phyloP scores from a whole-genome alignment of 148 eudicot species.

The Talinum fruticosum region DNA sequence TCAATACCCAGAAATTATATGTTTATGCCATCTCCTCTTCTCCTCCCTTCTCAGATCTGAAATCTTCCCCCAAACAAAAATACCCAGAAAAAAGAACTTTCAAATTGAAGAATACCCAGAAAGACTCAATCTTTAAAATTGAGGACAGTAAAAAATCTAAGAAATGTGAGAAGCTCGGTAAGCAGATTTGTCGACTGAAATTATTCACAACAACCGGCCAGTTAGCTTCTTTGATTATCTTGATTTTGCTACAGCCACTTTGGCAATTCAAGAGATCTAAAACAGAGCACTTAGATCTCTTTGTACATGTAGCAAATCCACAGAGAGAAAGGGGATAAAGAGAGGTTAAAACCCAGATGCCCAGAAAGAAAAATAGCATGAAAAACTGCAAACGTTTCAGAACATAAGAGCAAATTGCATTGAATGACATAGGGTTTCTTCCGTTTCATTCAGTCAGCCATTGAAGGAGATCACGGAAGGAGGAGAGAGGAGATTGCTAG shows the following conservation, averaged over 20 bases:
- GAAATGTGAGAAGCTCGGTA: slow-evolving; percentile 34
- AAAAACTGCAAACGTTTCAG: background rate
- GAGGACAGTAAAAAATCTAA: background rate
- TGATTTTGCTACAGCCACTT: slow-evolving; percentile 27
- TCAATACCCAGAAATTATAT: too few species aligned
- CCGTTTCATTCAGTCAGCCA: too few species aligned
- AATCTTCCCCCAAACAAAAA: too few species aligned
- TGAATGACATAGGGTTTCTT: too few species aligned
- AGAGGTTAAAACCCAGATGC: background rate
- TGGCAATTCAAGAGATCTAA: slow-evolving; percentile 41
- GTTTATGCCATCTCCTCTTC: slow-evolving; percentile 32
- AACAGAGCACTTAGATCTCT: slow-evolving; percentile 40
- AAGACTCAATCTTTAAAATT: background rate
- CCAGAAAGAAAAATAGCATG: background rate
- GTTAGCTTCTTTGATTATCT: slow-evolving; percentile 20
- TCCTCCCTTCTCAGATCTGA: slow-evolving; percentile 26
- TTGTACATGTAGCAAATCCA: slow-evolving; percentile 42
- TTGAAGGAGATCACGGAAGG: too few species aligned
- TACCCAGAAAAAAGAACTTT: too few species aligned
- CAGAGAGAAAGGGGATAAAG: background rate
- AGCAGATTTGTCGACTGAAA: slow-evolving; percentile 24
- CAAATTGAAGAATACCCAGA: background rate
- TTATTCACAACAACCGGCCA: slow-evolving; percentile 27
- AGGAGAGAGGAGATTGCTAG: too few species aligned
- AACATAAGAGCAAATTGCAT: too few species aligned